A percentile compares a stretch with the other conserved stretches of the same genome.
phyloP scores from a whole-genome alignment of 176 grass and related monocot species.

The Aegilops longissima region DNA sequence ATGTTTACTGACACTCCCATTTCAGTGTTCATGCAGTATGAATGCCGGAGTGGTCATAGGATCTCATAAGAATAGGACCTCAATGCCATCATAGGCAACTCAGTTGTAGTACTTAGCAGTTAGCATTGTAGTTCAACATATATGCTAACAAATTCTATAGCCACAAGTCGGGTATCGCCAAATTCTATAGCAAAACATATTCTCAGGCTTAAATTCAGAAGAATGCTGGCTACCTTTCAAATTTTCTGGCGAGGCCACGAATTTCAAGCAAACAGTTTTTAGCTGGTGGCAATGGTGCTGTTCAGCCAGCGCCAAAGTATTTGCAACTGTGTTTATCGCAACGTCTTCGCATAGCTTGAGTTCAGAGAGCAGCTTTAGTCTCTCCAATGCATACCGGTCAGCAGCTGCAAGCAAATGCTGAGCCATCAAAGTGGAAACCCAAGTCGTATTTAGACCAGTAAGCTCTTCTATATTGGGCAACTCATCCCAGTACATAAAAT shows the following conservation, averaged over 20 bases:
- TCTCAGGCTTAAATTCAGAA: neutral
- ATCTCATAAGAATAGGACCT: too few species aligned
- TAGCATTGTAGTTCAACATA: neutral
- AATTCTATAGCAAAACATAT: neutral
- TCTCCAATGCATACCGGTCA: conserved; percentile 92
- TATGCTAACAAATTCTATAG: neutral
- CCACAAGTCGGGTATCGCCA: neutral
- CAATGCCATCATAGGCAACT: too few species aligned
- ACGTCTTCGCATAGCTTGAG: conserved; percentile 78
- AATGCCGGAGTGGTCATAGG: neutral
- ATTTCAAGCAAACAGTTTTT: conserved; percentile 94
- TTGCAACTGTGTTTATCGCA: conserved; percentile 95
- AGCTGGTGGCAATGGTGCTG: conserved; percentile 96
- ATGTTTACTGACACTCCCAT: neutral
- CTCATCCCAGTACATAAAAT: conserved; percentile 98
- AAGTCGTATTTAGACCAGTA: conserved; percentile 76
- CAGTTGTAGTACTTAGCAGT: too few species aligned
- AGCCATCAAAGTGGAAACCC: conserved; percentile 88
- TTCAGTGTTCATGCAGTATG: too few species aligned
- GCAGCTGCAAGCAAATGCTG: conserved; percentile 96
- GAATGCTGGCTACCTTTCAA: conserved; percentile 64
- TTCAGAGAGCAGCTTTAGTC: conserved; percentile 87
- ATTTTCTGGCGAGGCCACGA: conserved; percentile 86
- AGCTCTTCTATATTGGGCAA: conserved; percentile 86
- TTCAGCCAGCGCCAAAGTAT: conserved; percentile 92